Conservation (phyloP, 2,329 filamentous ascomycete genomes). For the Rhexocercosporidium sp. region DNA sequence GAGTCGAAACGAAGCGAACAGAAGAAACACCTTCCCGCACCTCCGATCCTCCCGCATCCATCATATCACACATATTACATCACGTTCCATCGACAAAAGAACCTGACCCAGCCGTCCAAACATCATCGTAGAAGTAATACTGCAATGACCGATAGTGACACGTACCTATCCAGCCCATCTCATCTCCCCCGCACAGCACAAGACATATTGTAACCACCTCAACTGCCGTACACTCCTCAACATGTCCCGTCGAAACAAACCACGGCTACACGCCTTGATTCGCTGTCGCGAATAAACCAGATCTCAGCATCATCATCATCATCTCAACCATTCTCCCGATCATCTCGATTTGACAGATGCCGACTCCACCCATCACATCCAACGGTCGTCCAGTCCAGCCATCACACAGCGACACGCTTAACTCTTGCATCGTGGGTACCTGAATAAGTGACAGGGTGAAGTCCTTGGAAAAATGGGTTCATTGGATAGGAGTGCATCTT, state of each 20-base stretch:
- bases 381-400: slow-evolving; percentile 5
- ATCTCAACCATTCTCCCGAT: slow-evolving; percentile 14
- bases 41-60: neutral
- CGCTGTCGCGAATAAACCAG: slow-evolving; percentile 15
- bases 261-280: slow-evolving; percentile 21
- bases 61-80: neutral
- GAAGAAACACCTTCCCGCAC: too few relatives aligned
- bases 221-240: slow-evolving; percentile 12
- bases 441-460: too few relatives aligned
- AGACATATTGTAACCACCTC: neutral
- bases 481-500: slow-evolving; percentile 22
- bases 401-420: slow-evolving; percentile 26
- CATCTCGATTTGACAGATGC: slow-evolving; percentile 19
- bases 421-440: neutral
- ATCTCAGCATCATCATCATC: neutral
- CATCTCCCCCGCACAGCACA: neutral
- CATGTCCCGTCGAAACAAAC: slow-evolving; percentile 23
- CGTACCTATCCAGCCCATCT: neutral
- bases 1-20: neutral
- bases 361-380: neutral
- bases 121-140: neutral
- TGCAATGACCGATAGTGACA: neutral
- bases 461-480: slow-evolving; percentile 15
- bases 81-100: neutral
- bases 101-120: slow-evolving; percentile 9